These are phyloP conservation scores for Axilococcus clingmanii DNA, from an alignment of 139 green algal genomes.

Conservation along the genomic window DNA sequence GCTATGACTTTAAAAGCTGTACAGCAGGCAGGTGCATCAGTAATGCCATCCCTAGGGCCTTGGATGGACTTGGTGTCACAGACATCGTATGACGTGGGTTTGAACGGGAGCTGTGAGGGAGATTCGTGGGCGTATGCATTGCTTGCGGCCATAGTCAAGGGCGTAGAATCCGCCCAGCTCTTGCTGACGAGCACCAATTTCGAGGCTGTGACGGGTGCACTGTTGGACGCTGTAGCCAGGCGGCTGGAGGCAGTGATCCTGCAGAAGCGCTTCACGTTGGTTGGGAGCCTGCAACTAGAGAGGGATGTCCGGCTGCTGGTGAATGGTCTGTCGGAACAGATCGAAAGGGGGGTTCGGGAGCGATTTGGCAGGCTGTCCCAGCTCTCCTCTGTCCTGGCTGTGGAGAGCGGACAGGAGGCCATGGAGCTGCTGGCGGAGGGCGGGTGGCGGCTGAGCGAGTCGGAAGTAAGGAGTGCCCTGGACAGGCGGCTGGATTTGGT, in stretches of 20 bases:
- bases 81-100: constrained; percentile 61
- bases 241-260: constrained; percentile 70
- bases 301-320: constrained; percentile 69
- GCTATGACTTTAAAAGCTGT: constrained; percentile 39
- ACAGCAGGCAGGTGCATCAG: constrained; percentile 56
- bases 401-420: constrained; percentile 71
- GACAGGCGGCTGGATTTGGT: constrained; percentile 66
- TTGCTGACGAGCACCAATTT: constrained; percentile 61
- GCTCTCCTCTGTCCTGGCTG: constrained; percentile 76
- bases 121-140: constrained; percentile 63
- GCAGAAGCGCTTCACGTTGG: constrained; percentile 87
- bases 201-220: constrained; percentile 56
- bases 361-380: constrained; percentile 82
- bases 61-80: constrained; percentile 58
- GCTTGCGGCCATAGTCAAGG: constrained; percentile 41
- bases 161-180: constrained; percentile 55
- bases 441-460: constrained; percentile 66
- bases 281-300: constrained; percentile 89
- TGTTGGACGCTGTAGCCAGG: constrained; percentile 60
- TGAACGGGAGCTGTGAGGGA: constrained; percentile 52
- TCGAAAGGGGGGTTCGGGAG: constrained; percentile 71
- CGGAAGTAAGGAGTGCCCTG: constrained; percentile 63
- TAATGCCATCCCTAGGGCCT: constrained; percentile 50
- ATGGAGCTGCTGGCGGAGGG: constrained; percentile 72
- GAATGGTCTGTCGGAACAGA: constrained; percentile 56